Conservation (phyloP, 768 basidiomycete genomes). For the Hypsizygus marmoreus region DNA sequence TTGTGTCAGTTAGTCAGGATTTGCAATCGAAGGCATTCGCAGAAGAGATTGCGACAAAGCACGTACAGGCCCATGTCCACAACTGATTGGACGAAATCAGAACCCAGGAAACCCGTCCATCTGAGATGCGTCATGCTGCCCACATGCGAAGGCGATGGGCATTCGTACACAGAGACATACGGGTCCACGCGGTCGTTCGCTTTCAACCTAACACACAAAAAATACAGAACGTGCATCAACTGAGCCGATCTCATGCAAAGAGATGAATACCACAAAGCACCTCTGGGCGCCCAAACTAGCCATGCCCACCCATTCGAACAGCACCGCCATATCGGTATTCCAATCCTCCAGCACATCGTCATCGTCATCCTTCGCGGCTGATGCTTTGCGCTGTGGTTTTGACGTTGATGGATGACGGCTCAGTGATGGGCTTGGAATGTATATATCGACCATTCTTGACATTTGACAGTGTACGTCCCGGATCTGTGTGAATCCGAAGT, state of each 20-base stretch:
- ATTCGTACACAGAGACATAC: conserved; percentile 66
- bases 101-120: conserved; percentile 62
- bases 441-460: conserved; percentile 32
- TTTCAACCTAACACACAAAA: conserved; percentile 42
- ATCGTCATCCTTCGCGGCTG: conserved; percentile 6
- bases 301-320: conserved; percentile 80
- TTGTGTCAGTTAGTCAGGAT: background rate
- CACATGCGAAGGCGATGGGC: conserved; percentile 45
- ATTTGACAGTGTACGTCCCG: conserved; percentile 26
- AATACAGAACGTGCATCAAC: background rate
- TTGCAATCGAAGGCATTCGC: background rate
- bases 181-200: conserved; percentile 69
- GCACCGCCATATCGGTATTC: conserved; percentile 39
- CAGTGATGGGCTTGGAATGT: conserved; percentile 41
- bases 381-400: conserved; percentile 2
- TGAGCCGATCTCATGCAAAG: conserved; percentile 5
- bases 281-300: conserved; percentile 66
- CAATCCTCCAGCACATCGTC: conserved; percentile 51
- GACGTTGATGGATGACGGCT: conserved; percentile 25
- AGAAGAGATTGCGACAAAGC: background rate
- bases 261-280: conserved; percentile 31
- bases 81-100: conserved; percentile 53
- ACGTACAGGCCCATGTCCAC: conserved; percentile 46
- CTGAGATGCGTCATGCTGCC: conserved; percentile 53
- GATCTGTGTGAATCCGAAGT: conserved; percentile 15